Conservation (phyloP, 2,329 filamentous ascomycete species). For the Alternaria sp. region DNA sequence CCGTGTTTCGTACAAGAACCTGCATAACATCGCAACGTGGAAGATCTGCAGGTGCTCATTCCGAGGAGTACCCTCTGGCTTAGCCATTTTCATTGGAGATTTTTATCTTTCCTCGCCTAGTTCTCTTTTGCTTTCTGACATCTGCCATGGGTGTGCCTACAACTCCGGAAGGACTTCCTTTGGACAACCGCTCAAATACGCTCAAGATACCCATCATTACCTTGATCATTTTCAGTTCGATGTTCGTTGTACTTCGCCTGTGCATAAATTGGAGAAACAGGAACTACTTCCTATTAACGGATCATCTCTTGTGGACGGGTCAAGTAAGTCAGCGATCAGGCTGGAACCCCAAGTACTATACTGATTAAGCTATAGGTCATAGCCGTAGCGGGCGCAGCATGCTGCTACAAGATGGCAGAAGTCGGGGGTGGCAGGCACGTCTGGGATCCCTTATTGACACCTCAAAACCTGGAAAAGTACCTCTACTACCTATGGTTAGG, state of each 20-base stretch:
- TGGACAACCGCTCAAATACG: conserved; percentile 35
- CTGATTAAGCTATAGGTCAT: conserved; percentile 27
- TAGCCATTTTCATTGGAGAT: not conserved
- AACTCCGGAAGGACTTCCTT: conserved; percentile 23
- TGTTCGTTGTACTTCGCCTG: conserved; percentile 34
- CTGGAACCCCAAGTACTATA: no score
- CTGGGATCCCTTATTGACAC: conserved; percentile 37
- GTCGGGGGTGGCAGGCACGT: conserved; percentile 34
- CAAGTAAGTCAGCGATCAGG: conserved; percentile 22
- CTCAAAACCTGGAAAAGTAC: conserved; percentile 29
- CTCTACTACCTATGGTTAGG: conserved; percentile 34
- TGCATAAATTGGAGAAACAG: conserved; percentile 33
- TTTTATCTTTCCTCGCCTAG: not conserved
- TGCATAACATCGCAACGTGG: conserved; percentile 6
- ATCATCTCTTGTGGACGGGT: conserved; percentile 39
- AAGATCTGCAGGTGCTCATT: not conserved
- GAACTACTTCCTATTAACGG: conserved; percentile 35
- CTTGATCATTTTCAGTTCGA: conserved; percentile 34
- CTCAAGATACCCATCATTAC: conserved; percentile 35
- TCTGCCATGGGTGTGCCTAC: conserved; percentile 27
- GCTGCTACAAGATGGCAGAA: conserved; percentile 33
- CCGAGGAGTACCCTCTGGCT: not conserved
- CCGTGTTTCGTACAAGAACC: not conserved
- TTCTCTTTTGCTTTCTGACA: conserved; percentile 7
- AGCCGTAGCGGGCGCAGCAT: conserved; percentile 32